phyloP scores from a whole-genome alignment of 805 yeast genomes.

The Ogataea methylovora region DNA sequence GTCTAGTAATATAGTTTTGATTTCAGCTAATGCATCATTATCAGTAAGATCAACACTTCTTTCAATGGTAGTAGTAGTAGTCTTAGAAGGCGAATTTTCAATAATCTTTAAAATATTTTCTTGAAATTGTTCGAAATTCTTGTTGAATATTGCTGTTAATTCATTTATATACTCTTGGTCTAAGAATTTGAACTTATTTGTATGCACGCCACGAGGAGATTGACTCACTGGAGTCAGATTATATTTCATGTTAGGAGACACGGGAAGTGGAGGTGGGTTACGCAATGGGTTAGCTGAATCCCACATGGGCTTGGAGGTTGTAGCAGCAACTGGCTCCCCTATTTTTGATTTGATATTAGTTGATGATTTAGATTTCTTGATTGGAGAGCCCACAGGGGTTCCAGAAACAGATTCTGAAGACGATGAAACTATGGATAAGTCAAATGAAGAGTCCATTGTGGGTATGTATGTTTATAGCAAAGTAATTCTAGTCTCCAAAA shows the following conservation, averaged over 20 bases:
- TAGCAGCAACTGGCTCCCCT: no score
- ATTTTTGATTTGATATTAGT: conserved; percentile 2
- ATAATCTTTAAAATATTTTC: not conserved
- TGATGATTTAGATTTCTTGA: conserved; percentile 1
- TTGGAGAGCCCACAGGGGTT: not conserved
- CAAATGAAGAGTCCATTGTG: no score
- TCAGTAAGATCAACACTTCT: not conserved
- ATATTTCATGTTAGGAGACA: not conserved
- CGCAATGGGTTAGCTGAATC: not conserved
- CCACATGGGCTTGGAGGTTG: no score
- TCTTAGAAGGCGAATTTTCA: not conserved
- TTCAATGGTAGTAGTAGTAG: not conserved
- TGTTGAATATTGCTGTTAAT: not conserved
- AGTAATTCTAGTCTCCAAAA: no score
- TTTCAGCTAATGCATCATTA: not conserved
- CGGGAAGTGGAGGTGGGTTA: not conserved
- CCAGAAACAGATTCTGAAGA: no score
- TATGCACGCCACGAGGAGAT: no score
- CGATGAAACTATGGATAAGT: no score
- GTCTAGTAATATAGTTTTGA: not conserved
- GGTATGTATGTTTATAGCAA: no score
- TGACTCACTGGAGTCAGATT: not conserved
- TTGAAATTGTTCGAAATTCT: conserved; percentile 2
- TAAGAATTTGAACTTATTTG: conserved; percentile 2
- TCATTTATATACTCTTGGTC: conserved; percentile 4